These are phyloP conservation scores for Powellomyces hirtus DNA, from an alignment of 192 early-diverging fungal genomes.

Conservation along the genomic window DNA sequence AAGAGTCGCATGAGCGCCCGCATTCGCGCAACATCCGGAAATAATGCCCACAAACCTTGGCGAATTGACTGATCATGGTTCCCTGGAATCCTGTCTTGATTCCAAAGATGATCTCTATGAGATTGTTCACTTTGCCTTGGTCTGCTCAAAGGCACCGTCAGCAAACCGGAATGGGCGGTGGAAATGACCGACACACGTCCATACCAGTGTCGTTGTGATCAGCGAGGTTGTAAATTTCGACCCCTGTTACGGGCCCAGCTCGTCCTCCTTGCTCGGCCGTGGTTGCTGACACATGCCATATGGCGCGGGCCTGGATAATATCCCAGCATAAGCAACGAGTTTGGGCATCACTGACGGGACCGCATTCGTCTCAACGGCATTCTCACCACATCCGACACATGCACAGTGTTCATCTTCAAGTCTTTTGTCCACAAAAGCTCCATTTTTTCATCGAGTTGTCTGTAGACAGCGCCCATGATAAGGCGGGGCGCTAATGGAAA, in stretches of 20 bases:
- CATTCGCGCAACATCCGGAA: conserved; percentile 1
- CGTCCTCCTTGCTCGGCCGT: conserved; percentile 49
- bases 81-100: conserved; percentile 85
- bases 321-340: too few relatives aligned
- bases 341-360: too few relatives aligned
- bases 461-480: conserved; percentile 88
- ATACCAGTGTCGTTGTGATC: conserved; percentile 86
- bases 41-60: conserved; percentile 56
- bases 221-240: conserved; percentile 76
- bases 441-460: conserved; percentile 81
- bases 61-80: conserved; percentile 70
- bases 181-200: background rate
- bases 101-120: conserved; percentile 69
- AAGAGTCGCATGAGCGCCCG: background rate
- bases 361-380: too few relatives aligned
- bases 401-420: conserved; percentile 91
- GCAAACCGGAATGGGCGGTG: background rate
- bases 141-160: conserved; percentile 38
- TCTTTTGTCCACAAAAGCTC: conserved; percentile 91
- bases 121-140: conserved; percentile 74
- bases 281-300: conserved; percentile 51
- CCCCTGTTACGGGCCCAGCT: conserved; percentile 32
- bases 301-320: conserved; percentile 37
- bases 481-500: conserved; percentile 75
- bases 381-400: conserved; percentile 79